Percentiles rank a stretch among this genome's conserved stretches.
phyloP scores from a whole-genome alignment of 2,329 filamentous ascomycete genomes.

The Zalaria sp. region DNA sequence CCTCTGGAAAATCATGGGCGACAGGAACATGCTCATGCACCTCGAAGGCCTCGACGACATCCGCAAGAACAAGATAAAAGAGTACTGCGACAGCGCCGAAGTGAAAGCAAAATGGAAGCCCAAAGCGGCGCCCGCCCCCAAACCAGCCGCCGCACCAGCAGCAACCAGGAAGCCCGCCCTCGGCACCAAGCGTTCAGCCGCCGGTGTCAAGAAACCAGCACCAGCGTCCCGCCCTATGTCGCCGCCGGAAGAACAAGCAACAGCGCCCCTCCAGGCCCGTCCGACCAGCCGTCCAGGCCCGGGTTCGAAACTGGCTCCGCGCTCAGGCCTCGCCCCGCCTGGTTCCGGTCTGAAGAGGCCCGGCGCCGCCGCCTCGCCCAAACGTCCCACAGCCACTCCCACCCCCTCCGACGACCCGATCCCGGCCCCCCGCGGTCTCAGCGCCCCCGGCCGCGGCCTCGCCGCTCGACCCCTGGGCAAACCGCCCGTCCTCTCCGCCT shows the following conservation, averaged over 20 bases:
- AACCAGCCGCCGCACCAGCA: conserved; percentile 39
- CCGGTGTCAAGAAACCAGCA: conserved; percentile 32
- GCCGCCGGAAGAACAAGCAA: conserved; percentile 30
- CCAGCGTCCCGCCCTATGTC: conserved; percentile 24
- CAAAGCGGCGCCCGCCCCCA: conserved; percentile 54
- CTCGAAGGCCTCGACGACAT: conserved; percentile 91
- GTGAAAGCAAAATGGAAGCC: conserved; percentile 88
- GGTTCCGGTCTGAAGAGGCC: conserved; percentile 27
- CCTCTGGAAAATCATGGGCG: conserved; percentile 96
- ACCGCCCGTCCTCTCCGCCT: conserved; percentile 43
- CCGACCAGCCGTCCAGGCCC: conserved; percentile 39
- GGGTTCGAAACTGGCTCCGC: conserved; percentile 25
- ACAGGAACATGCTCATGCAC: conserved; percentile 86
- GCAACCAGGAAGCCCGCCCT: conserved; percentile 37
- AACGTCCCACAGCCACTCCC: conserved; percentile 31
- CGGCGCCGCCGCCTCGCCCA: conserved; percentile 16
- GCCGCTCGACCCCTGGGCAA: conserved; percentile 77
- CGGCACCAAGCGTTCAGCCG: conserved; percentile 27
- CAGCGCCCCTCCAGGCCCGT: conserved; percentile 43
- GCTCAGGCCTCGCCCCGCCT: conserved; percentile 23
- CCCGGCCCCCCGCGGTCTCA: conserved; percentile 28
- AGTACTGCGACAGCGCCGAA: conserved; percentile 69
- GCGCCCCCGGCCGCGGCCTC: conserved; percentile 51
- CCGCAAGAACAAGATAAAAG: conserved; percentile 87
- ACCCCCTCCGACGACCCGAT: conserved; percentile 32